Evolutionary conservation across 306 rosid species (phyloP), one percentile per base, ranked within the genome.

Genomic region (Acacia acuminata): DNA sequence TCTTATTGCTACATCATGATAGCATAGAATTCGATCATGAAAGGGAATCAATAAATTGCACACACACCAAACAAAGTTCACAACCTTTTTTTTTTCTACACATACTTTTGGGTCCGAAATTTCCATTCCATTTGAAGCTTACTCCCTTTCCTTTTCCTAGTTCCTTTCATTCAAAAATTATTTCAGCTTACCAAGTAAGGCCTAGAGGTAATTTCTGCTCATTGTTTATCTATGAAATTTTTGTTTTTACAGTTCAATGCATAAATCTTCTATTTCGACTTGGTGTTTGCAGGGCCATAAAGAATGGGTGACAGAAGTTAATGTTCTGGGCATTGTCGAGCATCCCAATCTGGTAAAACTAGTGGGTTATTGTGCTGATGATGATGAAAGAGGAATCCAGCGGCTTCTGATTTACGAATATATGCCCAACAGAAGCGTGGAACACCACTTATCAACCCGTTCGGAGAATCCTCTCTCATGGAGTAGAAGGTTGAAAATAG

Each of bases 251-350:
- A 38, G 38, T 40, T 13, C 22, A 15, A n/a, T 56, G 79, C 63
- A 6, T 36, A 53, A 53, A 79, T 32, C 32, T 76, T 79, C 73
- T 51, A 64, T 48, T 47, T 67, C 51, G 51, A 15, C 67, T 47
- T 73, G 71, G 73, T 83, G 27, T 63, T 81, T 83, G 74, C 80
- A 96, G 99, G 99, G 99, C 47, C 98, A 96, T 82, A 92, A 87
- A 84, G 98, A 96, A 88, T 96, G 99, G 99, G 97, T 96, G 86
- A 96, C 99, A 56, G 99, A 96, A 89, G 99, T 96, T 79, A 96
- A 96, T 88, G 93, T 96, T 82, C 88, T 96, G 68, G 98, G 99
- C 77, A 86, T 96, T 71, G 97, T 92, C 63, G 98, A 96, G 89
- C 99, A 96, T 87, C 98, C 94, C 13, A 96, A 96, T 88, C 98